phyloP scores from a whole-genome alignment of 176 grass and related monocot species.

The Tuctoria greenei region DNA sequence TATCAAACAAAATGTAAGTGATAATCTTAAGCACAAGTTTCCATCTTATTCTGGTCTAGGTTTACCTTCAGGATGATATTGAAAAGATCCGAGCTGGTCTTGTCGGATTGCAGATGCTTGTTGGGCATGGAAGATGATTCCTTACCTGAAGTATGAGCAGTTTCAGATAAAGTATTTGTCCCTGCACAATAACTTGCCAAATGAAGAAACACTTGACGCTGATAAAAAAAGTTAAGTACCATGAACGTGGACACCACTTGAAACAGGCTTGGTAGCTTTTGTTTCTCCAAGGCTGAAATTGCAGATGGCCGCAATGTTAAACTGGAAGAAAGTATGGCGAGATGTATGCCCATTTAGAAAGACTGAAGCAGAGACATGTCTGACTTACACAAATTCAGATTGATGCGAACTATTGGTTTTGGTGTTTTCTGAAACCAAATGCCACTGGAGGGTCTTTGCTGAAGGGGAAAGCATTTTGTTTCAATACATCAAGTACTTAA shows the following conservation, averaged over 20 bases:
- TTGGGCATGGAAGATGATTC: slow-evolving; percentile 47
- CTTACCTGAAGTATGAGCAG: slow-evolving; percentile 47
- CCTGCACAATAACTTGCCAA: not conserved
- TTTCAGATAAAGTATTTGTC: slow-evolving; percentile 17
- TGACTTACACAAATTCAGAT: slow-evolving; percentile 49
- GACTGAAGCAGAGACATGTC: not conserved
- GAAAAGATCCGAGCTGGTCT: slow-evolving; percentile 32
- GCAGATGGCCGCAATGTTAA: slow-evolving; percentile 24
- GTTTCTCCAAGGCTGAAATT: slow-evolving; percentile 59
- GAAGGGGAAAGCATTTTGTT: slow-evolving; percentile 23
- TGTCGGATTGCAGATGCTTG: slow-evolving; percentile 42
- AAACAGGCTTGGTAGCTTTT: slow-evolving; percentile 55
- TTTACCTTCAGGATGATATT: slow-evolving; percentile 58
- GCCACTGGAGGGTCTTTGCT: slow-evolving; percentile 94
- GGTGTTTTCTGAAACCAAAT: slow-evolving; percentile 80
- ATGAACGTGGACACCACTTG: slow-evolving; percentile 58
- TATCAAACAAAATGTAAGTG: slow-evolving; percentile 16
- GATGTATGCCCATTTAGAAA: slow-evolving; percentile 7
- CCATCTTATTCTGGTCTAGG: slow-evolving; percentile 30
- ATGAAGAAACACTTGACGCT: not conserved
- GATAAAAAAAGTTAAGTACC: slow-evolving; percentile 48
- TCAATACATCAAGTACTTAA: slow-evolving; percentile 18
- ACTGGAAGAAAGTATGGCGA: not conserved
- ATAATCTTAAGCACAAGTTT: slow-evolving; percentile 7
- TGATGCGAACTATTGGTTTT: slow-evolving; percentile 45